phyloP scores from a whole-genome alignment of 2,329 filamentous ascomycete species.

The Colletotrichum echinochloae region DNA sequence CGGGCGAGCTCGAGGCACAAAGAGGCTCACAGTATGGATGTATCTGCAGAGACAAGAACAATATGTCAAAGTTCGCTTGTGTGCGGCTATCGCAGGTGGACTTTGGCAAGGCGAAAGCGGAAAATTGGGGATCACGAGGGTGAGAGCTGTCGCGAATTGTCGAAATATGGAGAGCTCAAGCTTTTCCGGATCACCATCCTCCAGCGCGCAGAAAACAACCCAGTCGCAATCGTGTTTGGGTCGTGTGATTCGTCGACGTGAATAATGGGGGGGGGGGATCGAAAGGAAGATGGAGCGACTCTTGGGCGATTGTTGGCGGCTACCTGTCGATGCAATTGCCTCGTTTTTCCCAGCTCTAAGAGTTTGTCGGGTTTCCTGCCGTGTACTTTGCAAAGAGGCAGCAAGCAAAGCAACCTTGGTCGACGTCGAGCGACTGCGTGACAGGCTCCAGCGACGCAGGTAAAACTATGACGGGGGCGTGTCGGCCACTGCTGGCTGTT shows the following conservation, averaged over 20 bases:
- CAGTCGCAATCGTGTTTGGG: constrained; percentile 5
- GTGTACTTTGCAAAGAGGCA: constrained; percentile 8
- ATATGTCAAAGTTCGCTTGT: not conserved
- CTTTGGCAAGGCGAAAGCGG: not conserved
- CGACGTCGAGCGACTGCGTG: constrained; percentile 38
- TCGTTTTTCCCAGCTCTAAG: constrained; percentile 21
- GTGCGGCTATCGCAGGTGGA: not conserved
- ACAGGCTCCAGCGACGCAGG: constrained; percentile 39
- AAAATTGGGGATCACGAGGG: constrained; percentile 21
- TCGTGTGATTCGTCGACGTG: constrained; percentile 2
- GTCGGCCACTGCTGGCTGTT: constrained; percentile 18
- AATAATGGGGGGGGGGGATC: not conserved
- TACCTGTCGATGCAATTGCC: constrained; percentile 25
- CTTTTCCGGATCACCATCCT: constrained; percentile 40
- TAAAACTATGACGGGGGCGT: constrained; percentile 38
- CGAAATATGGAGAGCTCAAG: constrained; percentile 39
- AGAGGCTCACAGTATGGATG: constrained; percentile 10
- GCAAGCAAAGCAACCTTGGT: constrained; percentile 16
- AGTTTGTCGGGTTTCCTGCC: constrained; percentile 21
- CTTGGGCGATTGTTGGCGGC: not conserved
- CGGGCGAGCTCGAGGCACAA: not conserved
- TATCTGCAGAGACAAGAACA: not conserved
- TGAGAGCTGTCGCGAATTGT: constrained; percentile 41
- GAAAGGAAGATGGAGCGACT: constrained; percentile 15
- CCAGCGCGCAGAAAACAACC: constrained; percentile 27